Evolutionary conservation across 352 stramenopile genomes (phyloP).

Genomic region (Globisporangium emineosum): DNA sequence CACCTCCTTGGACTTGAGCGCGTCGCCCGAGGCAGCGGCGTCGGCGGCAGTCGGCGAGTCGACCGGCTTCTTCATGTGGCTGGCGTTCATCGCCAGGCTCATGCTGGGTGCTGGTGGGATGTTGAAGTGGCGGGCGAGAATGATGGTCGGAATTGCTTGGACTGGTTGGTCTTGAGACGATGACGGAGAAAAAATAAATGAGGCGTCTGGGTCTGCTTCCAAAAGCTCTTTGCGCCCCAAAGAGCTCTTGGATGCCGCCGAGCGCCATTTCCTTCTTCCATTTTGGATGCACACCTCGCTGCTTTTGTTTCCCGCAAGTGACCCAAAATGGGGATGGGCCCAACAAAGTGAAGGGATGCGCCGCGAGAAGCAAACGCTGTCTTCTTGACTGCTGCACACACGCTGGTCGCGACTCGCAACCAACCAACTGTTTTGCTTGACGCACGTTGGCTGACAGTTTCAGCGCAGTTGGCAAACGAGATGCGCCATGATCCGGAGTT

Average conservation of each 20-base stretch:
- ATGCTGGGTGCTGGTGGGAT: background rate
- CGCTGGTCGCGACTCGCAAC: background rate
- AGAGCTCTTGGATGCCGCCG: slow-evolving; percentile 1
- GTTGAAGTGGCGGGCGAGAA: slow-evolving; percentile 10
- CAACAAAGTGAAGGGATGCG: background rate
- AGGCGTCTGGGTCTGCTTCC: background rate
- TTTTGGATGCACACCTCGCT: background rate
- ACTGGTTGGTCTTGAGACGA: background rate
- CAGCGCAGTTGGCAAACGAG: background rate
- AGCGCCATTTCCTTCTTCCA: background rate
- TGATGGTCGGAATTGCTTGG: background rate
- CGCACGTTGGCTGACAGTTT: background rate
- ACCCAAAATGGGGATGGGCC: background rate
- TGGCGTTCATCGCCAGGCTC: slow-evolving; percentile 4
- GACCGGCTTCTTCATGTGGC: slow-evolving; percentile 10
- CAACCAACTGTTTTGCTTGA: background rate
- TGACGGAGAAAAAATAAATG: slow-evolving; percentile 6
- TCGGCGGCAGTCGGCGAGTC: background rate
- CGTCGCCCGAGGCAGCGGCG: background rate
- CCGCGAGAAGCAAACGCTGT: background rate
- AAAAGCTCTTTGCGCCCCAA: background rate
- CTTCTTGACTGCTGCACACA: background rate
- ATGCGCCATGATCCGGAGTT: too few relatives aligned
- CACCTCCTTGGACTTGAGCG: slow-evolving; percentile 18
- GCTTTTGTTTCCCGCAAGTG: background rate